These are phyloP conservation scores for Talaromyces sp. DNA, from an alignment of 2,329 filamentous ascomycete species.

Conservation along the genomic window DNA sequence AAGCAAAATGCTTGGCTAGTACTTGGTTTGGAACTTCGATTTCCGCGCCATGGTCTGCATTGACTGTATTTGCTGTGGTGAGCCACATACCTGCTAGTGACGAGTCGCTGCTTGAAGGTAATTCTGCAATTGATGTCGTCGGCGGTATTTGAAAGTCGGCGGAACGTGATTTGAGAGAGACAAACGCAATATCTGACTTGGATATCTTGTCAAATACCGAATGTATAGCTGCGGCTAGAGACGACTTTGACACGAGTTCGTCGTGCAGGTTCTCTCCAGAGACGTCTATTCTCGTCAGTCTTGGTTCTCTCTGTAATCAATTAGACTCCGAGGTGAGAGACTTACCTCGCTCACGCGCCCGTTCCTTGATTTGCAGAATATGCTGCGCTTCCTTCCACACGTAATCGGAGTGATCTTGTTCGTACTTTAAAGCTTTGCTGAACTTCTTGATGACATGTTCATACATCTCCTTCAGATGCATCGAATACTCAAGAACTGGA, in stretches of 20 bases:
- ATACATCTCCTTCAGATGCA: slow-evolving; percentile 74
- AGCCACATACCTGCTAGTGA: slow-evolving; percentile 76
- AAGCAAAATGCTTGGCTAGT: slow-evolving; percentile 79
- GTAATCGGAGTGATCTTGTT: slow-evolving; percentile 84
- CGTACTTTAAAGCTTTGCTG: slow-evolving; percentile 87
- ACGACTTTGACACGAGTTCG: slow-evolving; percentile 59
- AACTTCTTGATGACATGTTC: slow-evolving; percentile 87
- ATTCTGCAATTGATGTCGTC: slow-evolving; percentile 65
- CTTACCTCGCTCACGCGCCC: slow-evolving; percentile 62
- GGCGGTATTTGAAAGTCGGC: slow-evolving; percentile 63
- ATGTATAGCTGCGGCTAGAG: slow-evolving; percentile 76
- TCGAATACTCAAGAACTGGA: slow-evolving; percentile 70
- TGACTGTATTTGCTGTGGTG: slow-evolving; percentile 78
- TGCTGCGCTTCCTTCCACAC: slow-evolving; percentile 87
- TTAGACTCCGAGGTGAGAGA: background rate
- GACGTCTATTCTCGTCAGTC: slow-evolving; percentile 25
- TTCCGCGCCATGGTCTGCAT: slow-evolving; percentile 65
- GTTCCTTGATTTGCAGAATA: slow-evolving; percentile 77
- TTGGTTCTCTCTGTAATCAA: background rate
- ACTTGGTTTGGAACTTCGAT: slow-evolving; percentile 52
- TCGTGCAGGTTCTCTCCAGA: slow-evolving; percentile 40
- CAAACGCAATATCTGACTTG: slow-evolving; percentile 78
- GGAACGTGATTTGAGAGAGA: slow-evolving; percentile 67
- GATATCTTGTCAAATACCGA: slow-evolving; percentile 79
- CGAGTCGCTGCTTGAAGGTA: slow-evolving; percentile 66